Percentiles rank a stretch among this genome's conserved stretches.
Conservation (phyloP, 179 eudicot species). For the Kewa caespitosa region DNA sequence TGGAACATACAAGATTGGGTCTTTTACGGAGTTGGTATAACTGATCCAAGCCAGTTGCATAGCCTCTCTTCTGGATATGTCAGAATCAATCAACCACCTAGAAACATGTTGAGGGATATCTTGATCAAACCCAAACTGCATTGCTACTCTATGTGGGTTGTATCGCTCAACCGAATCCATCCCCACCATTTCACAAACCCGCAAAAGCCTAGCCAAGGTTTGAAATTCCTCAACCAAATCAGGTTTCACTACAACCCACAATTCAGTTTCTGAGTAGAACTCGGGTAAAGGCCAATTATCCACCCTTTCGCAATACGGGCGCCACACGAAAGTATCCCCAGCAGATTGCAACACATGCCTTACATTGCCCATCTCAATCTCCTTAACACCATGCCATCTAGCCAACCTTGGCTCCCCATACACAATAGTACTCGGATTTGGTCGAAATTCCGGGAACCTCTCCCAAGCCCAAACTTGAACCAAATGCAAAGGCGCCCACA, state of each 20-base stretch:
- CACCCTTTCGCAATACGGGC: constrained; percentile 32
- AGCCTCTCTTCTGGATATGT: constrained; percentile 21
- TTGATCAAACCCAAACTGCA: constrained; percentile 41
- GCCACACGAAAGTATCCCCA: constrained; percentile 28
- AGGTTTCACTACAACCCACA: constrained; percentile 9
- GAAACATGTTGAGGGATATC: constrained; percentile 25
- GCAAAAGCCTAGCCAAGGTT: constrained; percentile 18
- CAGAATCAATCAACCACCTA: constrained; percentile 10
- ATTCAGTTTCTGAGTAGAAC: constrained; percentile 16
- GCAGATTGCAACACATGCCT: constrained; percentile 33
- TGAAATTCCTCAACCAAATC: constrained; percentile 22
- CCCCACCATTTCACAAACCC: constrained; percentile 32
- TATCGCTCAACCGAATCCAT: constrained; percentile 32
- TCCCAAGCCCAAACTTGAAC: constrained; percentile 62
- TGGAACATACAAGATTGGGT: constrained; percentile 22
- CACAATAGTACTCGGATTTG: constrained; percentile 17
- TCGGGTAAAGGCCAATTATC: constrained; percentile 18
- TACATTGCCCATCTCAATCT: constrained; percentile 28
- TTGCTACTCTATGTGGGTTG: constrained; percentile 39
- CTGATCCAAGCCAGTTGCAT: constrained; percentile 31
- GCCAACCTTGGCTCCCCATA: constrained; percentile 29
- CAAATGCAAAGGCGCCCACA: constrained; percentile 38
- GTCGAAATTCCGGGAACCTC: constrained; percentile 38
- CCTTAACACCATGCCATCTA: constrained; percentile 30
- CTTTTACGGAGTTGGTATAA: constrained; percentile 12